phyloP scores from a whole-genome alignment of 1,284 basidiomycete species.

The Cryptococcus sp. region DNA sequence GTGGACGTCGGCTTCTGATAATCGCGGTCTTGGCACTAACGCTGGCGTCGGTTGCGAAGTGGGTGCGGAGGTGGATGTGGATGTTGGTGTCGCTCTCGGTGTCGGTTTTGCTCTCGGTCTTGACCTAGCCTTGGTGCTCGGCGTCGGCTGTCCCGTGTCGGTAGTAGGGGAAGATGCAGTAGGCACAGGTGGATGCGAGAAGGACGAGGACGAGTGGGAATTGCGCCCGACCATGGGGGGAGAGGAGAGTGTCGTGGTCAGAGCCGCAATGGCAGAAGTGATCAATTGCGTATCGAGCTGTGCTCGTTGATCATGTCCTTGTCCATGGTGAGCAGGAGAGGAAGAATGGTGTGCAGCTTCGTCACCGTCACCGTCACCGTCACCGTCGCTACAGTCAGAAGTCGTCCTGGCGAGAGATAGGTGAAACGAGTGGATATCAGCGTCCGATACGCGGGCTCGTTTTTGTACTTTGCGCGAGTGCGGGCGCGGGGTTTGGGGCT shows the following conservation, averaged over 20 bases:
- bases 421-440: not conserved
- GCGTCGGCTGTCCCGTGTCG: too few species aligned
- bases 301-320: not conserved
- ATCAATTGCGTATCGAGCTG: too few species aligned
- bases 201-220: too few species aligned
- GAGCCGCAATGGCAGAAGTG: too few species aligned
- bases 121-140: not conserved
- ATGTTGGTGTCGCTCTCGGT: not conserved
- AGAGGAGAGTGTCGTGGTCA: too few species aligned
- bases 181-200: too few species aligned
- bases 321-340: not conserved
- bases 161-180: too few species aligned
- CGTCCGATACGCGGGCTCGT: not conserved
- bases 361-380: too few species aligned
- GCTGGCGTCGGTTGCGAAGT: not conserved
- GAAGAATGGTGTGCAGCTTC: not conserved
- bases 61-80: not conserved
- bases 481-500: too few species aligned
- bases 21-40: not conserved
- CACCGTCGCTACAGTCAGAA: too few species aligned
- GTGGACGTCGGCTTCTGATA: conserved; percentile 4
- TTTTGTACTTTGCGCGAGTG: too few species aligned
- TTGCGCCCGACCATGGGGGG: too few species aligned
- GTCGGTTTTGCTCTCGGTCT: not conserved
- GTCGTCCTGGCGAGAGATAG: not conserved